Base-by-base conservation (phyloP, 148 eudicot genomes). In the Simmondsia chinensis region DNA sequence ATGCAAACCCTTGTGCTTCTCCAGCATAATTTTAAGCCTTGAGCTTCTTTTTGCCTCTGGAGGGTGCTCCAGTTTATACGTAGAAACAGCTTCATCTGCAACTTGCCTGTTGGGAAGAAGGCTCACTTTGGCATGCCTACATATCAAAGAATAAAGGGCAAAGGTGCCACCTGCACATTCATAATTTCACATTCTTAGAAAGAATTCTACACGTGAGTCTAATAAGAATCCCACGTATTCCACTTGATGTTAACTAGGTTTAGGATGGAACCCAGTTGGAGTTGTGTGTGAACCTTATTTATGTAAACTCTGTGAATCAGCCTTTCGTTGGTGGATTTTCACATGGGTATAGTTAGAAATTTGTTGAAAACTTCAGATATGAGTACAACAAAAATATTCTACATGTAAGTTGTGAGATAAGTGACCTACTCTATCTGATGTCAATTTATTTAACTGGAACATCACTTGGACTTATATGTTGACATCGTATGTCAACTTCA, bases 141-240 rank as follows among this genome's bases (percentile, higher is more conserved):
- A 88, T 68, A 88, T 69, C 48, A 83, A 56, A 14, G 96, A 88
- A 59, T 88, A 88, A 2, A 88, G 73, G n/a, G 96, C 96, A 74
- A 88, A 83, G 17, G 96, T 88, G 27, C 96, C 96, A 54, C 96
- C 96, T 87, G 60, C 49, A 69, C 34, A 22, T 43, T 33, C 33
- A 60, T 13, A 34, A 24, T 18, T 1, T 15, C 2, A 20, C 35
- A 37, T 16, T n/a, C n/a, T n/a, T n/a, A 3, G 12, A 32, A 5
- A n/a, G 4, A 19, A 10, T 3, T n/a, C 14, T 9, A 35, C 18
- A 16, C 17, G 28, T 0, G 39, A 47, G 47, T 7, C 36, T 18
- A 32, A 30, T 2, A 5, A 18, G 20, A 6, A 18, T 9, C 9
- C 31, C 31, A 28, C 9, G 31, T 28, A 28, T 39, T 17, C 7